Conservation (phyloP, 345 rosid species). For the Euphorbia pulcherrima region DNA sequence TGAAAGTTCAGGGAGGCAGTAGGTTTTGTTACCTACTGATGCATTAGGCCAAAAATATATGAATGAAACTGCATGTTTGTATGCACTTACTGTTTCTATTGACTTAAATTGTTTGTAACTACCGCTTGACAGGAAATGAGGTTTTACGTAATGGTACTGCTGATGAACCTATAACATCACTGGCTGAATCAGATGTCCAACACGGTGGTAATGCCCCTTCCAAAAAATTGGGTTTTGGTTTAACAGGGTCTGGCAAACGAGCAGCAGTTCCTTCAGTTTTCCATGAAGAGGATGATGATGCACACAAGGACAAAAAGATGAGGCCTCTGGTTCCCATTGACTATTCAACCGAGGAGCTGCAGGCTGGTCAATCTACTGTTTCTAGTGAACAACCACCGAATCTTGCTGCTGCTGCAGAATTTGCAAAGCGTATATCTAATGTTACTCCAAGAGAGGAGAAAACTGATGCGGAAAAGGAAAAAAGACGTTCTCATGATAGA, state of each 20-base stretch:
- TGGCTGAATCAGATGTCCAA: slow-evolving; percentile 47
- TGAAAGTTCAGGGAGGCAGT: no score
- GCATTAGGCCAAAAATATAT: neutral
- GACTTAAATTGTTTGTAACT: slow-evolving; percentile 9
- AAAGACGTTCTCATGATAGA: slow-evolving; percentile 69
- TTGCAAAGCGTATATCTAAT: slow-evolving; percentile 78
- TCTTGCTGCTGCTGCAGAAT: slow-evolving; percentile 92
- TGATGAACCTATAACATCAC: slow-evolving; percentile 52
- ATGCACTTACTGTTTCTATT: neutral
- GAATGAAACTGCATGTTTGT: neutral
- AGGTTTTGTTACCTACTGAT: no score
- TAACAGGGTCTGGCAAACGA: slow-evolving; percentile 87
- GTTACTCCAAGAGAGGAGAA: slow-evolving; percentile 67
- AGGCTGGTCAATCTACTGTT: slow-evolving; percentile 56
- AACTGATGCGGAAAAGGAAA: slow-evolving; percentile 64
- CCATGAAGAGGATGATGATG: slow-evolving; percentile 90
- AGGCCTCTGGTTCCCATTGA: slow-evolving; percentile 96
- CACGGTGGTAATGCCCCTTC: slow-evolving; percentile 52
- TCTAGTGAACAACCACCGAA: slow-evolving; percentile 66
- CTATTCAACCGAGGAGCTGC: slow-evolving; percentile 88
- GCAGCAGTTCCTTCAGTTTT: slow-evolving; percentile 90
- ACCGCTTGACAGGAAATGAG: slow-evolving; percentile 39
- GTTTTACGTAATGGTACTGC: slow-evolving; percentile 50
- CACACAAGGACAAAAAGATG: slow-evolving; percentile 77
- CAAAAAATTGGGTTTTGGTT: slow-evolving; percentile 90